phyloP scores from a whole-genome alignment of 2,329 filamentous ascomycete species.

The Aspergillus floridensis region DNA sequence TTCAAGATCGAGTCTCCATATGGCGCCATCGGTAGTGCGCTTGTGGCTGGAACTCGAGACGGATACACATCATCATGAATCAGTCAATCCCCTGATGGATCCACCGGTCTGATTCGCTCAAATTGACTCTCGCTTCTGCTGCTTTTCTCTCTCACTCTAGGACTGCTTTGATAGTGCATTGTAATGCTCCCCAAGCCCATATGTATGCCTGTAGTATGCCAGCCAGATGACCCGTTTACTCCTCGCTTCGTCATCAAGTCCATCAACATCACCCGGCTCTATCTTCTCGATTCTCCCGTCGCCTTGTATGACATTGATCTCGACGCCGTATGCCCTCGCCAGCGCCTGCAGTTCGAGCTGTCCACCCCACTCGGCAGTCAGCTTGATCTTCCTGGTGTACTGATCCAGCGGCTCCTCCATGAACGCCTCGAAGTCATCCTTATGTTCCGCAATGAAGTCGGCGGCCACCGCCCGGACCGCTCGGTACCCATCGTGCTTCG shows the following conservation, averaged over 20 bases:
- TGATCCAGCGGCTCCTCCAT: slow-evolving; percentile 73
- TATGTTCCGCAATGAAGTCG: slow-evolving; percentile 69
- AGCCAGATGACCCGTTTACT: slow-evolving; percentile 71
- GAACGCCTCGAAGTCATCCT: slow-evolving; percentile 81
- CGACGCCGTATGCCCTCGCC: slow-evolving; percentile 73
- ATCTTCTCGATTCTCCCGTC: slow-evolving; percentile 79
- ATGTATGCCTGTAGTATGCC: slow-evolving; percentile 92
- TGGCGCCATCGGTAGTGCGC: slow-evolving; percentile 36
- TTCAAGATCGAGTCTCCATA: slow-evolving; percentile 44
- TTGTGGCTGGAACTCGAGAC: neutral
- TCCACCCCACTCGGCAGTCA: slow-evolving; percentile 94
- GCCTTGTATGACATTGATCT: slow-evolving; percentile 79
- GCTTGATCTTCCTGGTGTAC: slow-evolving; percentile 73
- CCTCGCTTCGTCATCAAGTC: slow-evolving; percentile 42
- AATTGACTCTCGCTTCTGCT: slow-evolving; percentile 1
- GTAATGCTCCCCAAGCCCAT: slow-evolving; percentile 94
- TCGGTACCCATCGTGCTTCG: slow-evolving; percentile 57
- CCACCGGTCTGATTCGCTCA: neutral
- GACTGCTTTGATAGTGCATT: slow-evolving; percentile 69
- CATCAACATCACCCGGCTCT: slow-evolving; percentile 48
- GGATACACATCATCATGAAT: neutral
- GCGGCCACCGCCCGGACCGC: slow-evolving; percentile 69
- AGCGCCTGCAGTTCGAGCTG: slow-evolving; percentile 86
- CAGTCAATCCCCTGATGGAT: neutral
- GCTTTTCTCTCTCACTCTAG: slow-evolving; percentile 15